Base-by-base conservation (phyloP, 129 eudicot genomes). In the Flaveria sonorensis region DNA sequence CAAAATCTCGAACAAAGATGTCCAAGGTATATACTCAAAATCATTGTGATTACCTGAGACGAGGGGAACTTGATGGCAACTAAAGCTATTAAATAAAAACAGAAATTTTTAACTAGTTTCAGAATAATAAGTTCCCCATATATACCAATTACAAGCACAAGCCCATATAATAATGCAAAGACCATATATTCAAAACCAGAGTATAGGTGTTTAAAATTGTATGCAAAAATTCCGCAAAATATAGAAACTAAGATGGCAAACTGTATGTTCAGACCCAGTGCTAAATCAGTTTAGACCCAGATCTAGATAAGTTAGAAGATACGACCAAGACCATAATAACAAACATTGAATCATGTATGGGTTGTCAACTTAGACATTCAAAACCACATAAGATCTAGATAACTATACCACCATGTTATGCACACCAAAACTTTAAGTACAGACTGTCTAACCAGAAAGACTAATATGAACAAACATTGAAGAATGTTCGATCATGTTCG, bases 291-390 rank as follows among this genome's bases (percentile, higher is more conserved):
- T 53, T 10, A 71, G 8, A 71, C 11, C 30, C 24, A 32, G 30
- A 52, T 30, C 76, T 52, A 51, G 52, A 52, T 32, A 9, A 52
- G 62, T 19, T 50, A 28, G 4, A 71, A 71, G 76, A 71, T n/a
- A 59, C 13, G 18, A 71, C 63, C 48, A 75, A 13, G 6, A 32
- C 68, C 68, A 23, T 15, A 52, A 39, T 43, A 77, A 67, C 20
- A 8, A 36, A 36, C 40, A 36, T 36, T 36, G 1, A 36, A 36
- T 5, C 40, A 36, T 36, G 7, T 5, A 4, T 6, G 40, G 40
- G 40, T 36, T 36, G 5, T 36, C 7, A 36, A 36, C 7, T 36
- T 36, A 36, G 7, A 36, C 40, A 36, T 36, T 6, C 7, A 36
- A 36, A 36, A 36, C 7, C 5, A 36, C 36, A 30, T 30, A 30